phyloP scores from a whole-genome alignment of 2,329 filamentous ascomycete species.

The Dryadomyces quercus-mongolicae region DNA sequence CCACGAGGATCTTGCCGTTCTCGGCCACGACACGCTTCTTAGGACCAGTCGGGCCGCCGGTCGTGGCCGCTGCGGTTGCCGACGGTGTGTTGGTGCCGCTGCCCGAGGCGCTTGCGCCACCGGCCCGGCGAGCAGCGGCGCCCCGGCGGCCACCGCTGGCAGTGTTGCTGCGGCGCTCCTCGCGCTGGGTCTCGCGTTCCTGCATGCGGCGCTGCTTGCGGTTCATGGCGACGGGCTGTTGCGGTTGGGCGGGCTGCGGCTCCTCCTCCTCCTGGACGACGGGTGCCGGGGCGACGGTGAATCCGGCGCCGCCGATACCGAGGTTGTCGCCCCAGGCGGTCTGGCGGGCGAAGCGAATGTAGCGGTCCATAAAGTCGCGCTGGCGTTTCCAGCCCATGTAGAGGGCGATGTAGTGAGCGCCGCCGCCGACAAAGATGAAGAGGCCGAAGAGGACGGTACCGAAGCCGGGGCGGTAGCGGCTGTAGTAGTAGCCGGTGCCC shows the following conservation, averaged over 20 bases:
- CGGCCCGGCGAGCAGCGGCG: conserved; percentile 18
- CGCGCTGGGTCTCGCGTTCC: conserved; percentile 70
- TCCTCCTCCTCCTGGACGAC: conserved; percentile 21
- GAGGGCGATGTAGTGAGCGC: conserved; percentile 74
- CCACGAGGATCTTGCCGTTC: conserved; percentile 90
- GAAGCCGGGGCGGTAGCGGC: conserved; percentile 79
- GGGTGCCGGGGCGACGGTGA: conserved; percentile 25
- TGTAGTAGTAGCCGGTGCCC: conserved; percentile 97
- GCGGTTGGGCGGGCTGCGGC: not conserved
- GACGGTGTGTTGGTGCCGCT: conserved; percentile 17
- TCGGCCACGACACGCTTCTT: conserved; percentile 84
- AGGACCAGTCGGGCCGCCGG: conserved; percentile 57
- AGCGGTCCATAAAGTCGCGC: conserved; percentile 79
- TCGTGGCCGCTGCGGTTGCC: conserved; percentile 22
- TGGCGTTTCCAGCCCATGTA: conserved; percentile 83
- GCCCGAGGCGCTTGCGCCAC: conserved; percentile 18
- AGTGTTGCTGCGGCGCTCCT: conserved; percentile 36
- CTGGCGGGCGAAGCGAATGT: conserved; percentile 78
- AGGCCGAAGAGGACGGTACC: conserved; percentile 73
- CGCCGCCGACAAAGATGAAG: conserved; percentile 73
- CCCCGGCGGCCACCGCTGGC: conserved; percentile 22
- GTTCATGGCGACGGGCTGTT: conserved; percentile 46
- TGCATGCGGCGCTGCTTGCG: conserved; percentile 79
- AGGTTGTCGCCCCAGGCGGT: conserved; percentile 82
- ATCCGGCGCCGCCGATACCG: conserved; percentile 33